Evolutionary conservation across 83 land plant species (phyloP).

Genomic region (Picea abies): DNA sequence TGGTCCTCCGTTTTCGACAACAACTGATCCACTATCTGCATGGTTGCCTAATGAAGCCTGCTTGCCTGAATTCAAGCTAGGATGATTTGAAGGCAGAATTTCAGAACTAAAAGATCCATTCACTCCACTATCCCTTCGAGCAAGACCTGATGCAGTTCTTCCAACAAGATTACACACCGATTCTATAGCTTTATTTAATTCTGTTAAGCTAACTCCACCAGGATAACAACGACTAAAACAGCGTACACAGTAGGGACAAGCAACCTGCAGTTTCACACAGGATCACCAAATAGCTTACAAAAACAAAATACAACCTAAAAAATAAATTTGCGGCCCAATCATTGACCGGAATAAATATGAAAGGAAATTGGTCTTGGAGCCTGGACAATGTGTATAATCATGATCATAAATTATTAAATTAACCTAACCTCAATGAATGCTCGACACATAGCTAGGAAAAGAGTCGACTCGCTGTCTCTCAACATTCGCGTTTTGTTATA

Average conservation of each 20-base stretch:
- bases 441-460: conserved; percentile 87
- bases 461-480: conserved; percentile 76
- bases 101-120: neutral
- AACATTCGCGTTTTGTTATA: conserved; percentile 81
- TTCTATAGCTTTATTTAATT: conserved; percentile 1
- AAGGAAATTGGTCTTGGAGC: conserved; percentile 5
- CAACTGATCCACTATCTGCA: neutral
- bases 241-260: conserved; percentile 64
- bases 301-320: neutral
- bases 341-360: neutral
- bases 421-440: conserved; percentile 84
- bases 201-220: conserved; percentile 27
- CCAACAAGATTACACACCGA: conserved; percentile 16
- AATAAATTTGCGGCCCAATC: neutral
- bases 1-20: conserved; percentile 6
- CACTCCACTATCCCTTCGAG: neutral
- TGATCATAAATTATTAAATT: neutral
- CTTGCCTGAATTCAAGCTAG: conserved; percentile 3
- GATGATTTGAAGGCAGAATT: neutral
- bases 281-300: neutral
- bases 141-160: neutral
- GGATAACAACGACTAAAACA: conserved; percentile 80
- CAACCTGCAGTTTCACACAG: conserved; percentile 33
- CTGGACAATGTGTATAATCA: neutral
- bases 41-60: neutral